Evolutionary conservation across 352 stramenopile species (phyloP), one percentile per base, ranked within the genome.

Genomic region (Phytophthora citricola): DNA sequence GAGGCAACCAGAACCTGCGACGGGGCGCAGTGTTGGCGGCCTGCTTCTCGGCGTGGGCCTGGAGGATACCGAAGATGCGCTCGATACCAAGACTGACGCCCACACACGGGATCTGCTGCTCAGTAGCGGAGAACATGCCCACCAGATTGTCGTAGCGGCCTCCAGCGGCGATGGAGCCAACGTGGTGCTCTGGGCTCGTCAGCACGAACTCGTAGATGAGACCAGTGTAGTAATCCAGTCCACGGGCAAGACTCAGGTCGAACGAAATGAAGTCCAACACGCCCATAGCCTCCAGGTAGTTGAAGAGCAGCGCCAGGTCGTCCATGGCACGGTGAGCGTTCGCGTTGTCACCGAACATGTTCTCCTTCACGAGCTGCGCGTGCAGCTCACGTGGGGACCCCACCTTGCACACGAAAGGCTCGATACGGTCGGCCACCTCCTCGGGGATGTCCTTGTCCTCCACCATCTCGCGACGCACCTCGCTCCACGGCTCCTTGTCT

Each of bases 121-220:
- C 92, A 61, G 84, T 96, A 66, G 93, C 91, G 38, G 93, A 97
- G 78, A 99, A 99, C 94, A 99, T 99, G 47, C 97, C 97, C 17
- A 99, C 97, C 24, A 99, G 87, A 61, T 99, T 98, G 76, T 99
- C 97, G 81, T 99, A 99, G 52, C 97, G 89, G 3, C 97, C 97
- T 38, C 97, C 97, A 41, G 96, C 97, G 29, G 95, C 97, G 75
- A 99, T 99, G 47, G 94, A 99, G 49, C 97, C 97, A 29, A 99
- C 96, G 68, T 98, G 91, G 61, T 93, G 80, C 63, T 91, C 86
- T 5, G 78, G 76, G 26, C 76, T 91, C 60, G 88, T 95, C 26
- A 99, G 90, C 29, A 99, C 95, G 52, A 98, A 98, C 81, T 99
- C 97, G 78, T 99, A 99, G 73, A 99, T 99, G 44, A 99, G 82